Percentiles rank a stretch among this genome's conserved stretches.
These are phyloP conservation scores for Papiliotrema terrestris DNA, from an alignment of 1,284 basidiomycete genomes.

Conservation along the genomic window DNA sequence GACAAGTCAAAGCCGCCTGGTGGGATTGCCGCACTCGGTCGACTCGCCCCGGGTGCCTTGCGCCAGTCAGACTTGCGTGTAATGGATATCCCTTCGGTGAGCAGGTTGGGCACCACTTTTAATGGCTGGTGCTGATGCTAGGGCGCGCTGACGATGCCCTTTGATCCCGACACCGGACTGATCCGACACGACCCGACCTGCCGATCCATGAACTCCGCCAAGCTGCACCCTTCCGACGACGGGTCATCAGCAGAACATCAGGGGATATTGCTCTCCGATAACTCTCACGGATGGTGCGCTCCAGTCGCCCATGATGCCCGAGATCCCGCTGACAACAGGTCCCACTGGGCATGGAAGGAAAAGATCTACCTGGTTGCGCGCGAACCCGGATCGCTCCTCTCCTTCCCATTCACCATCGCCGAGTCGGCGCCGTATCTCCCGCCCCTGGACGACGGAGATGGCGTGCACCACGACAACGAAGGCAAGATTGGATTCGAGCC, in stretches of 20 bases:
- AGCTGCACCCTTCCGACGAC: not conserved
- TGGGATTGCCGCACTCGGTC: conserved; percentile 11
- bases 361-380: conserved; percentile 44
- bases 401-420: conserved; percentile 12
- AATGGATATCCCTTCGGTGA: conserved; percentile 19
- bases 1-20: conserved; percentile 11
- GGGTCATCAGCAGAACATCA: not conserved
- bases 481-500: conserved; percentile 12
- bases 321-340: not conserved
- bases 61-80: conserved; percentile 13
- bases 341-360: conserved; percentile 18
- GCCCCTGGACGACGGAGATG: not conserved
- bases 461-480: not conserved
- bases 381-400: conserved; percentile 33
- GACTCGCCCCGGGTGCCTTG: conserved; percentile 11
- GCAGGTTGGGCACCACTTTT: not conserved
- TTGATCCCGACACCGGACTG: conserved; percentile 11
- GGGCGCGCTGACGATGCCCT: conserved; percentile 13
- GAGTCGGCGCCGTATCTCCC: not conserved
- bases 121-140: conserved; percentile 1
- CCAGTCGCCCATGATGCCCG: not conserved
- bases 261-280: not conserved
- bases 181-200: conserved; percentile 25
- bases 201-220: conserved; percentile 33
- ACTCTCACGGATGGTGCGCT: conserved; percentile 1